Evolutionary conservation across 73 alveolate genomes (phyloP).

Genomic region (Urostyla sp.): DNA sequence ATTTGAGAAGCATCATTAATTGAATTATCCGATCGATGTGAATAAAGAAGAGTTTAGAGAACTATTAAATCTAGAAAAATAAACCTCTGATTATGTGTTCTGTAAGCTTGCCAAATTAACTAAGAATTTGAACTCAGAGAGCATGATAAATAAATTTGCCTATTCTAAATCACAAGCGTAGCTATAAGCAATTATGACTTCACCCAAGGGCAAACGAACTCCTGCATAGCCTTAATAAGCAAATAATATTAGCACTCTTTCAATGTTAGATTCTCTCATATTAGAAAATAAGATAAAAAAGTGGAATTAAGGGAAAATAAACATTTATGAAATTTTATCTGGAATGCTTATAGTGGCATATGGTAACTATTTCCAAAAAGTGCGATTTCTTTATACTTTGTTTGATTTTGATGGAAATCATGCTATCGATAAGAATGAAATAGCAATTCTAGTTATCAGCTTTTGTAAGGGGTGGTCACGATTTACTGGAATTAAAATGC

Average conservation of each 20-base stretch:
- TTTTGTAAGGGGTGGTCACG: slow-evolving; percentile 60
- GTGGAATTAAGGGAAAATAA: slow-evolving; percentile 33
- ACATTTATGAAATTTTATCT: slow-evolving; percentile 34
- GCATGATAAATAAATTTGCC: neutral
- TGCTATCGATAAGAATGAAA: slow-evolving; percentile 63
- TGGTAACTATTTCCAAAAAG: slow-evolving; percentile 53
- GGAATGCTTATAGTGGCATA: slow-evolving; percentile 50
- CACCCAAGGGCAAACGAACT: neutral
- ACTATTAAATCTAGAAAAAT: slow-evolving; percentile 22
- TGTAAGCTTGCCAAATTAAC: slow-evolving; percentile 35
- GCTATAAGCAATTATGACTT: neutral
- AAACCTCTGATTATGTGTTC: slow-evolving; percentile 47
- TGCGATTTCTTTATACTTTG: slow-evolving; percentile 51
- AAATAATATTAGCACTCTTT: slow-evolving; percentile 17
- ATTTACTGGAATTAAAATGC: slow-evolving; percentile 20
- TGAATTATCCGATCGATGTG: slow-evolving; percentile 10
- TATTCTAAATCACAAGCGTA: slow-evolving; percentile 30
- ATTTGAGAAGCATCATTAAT: slow-evolving; percentile 23
- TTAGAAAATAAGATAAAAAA: slow-evolving; percentile 32
- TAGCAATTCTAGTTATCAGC: slow-evolving; percentile 58
- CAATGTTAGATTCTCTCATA: slow-evolving; percentile 21
- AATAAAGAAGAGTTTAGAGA: slow-evolving; percentile 38
- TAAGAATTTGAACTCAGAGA: slow-evolving; percentile 21
- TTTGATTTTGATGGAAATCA: slow-evolving; percentile 69
- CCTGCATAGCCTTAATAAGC: neutral